Percentiles rank a stretch among this genome's conserved stretches.
phyloP scores from a whole-genome alignment of 1,139 yeast species.

The Pichia terricola region DNA sequence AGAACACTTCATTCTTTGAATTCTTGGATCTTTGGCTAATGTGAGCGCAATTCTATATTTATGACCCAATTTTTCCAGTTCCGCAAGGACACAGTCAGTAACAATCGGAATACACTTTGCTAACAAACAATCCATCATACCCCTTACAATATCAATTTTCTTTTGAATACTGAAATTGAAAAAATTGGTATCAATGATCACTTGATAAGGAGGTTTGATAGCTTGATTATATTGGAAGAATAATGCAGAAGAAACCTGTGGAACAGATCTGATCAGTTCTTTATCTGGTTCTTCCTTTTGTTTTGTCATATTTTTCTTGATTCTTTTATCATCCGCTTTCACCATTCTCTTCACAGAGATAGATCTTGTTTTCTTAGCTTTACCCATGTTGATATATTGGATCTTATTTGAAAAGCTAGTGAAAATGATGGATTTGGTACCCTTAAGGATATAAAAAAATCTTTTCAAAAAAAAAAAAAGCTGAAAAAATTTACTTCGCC shows the following conservation, averaged over 20 bases:
- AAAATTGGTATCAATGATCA: conserved; percentile 90
- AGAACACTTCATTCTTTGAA: conserved; percentile 75
- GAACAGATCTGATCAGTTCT: conserved; percentile 74
- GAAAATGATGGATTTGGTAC: no score
- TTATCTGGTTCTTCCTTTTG: conserved; percentile 44
- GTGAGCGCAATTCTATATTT: conserved; percentile 86
- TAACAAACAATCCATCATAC: conserved; percentile 90
- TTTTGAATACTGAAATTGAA: conserved; percentile 93
- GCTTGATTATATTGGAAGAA: conserved; percentile 93
- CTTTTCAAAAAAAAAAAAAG: no score
- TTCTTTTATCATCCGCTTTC: conserved; percentile 61
- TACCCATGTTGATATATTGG: conserved; percentile 56
- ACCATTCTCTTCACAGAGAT: conserved; percentile 87
- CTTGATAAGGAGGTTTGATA: conserved; percentile 94
- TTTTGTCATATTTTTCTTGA: conserved; percentile 33
- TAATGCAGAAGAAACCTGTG: conserved; percentile 91
- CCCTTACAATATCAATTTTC: conserved; percentile 84
- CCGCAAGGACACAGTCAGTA: conserved; percentile 98
- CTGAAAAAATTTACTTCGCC: no score
- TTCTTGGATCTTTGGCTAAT: conserved; percentile 89
- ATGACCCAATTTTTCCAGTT: conserved; percentile 90
- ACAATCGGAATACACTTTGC: conserved; percentile 94
- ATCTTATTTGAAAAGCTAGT: neutral
- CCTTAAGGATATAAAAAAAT: no score
- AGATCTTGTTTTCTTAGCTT: conserved; percentile 93